Evolutionary conservation across 2,329 filamentous ascomycete genomes (phyloP).

Genomic region (Cladobotryum protrusum): DNA sequence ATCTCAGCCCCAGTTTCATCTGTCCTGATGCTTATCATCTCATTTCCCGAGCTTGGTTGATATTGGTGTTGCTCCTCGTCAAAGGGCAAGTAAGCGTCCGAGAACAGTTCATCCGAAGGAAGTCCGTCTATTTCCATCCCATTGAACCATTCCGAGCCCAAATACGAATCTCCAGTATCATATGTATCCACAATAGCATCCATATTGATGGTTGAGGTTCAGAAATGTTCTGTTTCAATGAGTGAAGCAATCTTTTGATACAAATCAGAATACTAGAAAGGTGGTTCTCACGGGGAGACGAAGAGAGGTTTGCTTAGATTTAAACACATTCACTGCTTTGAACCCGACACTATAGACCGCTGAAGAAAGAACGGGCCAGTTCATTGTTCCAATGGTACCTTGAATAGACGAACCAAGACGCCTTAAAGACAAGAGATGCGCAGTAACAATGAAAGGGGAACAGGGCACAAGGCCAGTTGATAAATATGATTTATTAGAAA

Average conservation of each 20-base stretch:
- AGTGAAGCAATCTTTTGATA: too few species aligned
- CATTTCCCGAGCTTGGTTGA: neutral
- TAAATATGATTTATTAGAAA: neutral
- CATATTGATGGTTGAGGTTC: too few species aligned
- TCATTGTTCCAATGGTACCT: slow-evolving; percentile 1
- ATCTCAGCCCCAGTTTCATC: neutral
- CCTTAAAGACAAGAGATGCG: neutral
- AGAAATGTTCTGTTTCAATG: too few species aligned
- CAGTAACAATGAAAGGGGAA: neutral
- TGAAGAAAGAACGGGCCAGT: neutral
- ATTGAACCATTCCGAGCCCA: too few species aligned
- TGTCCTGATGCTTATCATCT: neutral
- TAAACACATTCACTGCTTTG: neutral
- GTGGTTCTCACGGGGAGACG: neutral
- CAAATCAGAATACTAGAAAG: too few species aligned
- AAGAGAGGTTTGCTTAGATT: neutral
- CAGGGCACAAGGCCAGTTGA: neutral
- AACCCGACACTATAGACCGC: neutral
- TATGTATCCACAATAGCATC: too few species aligned
- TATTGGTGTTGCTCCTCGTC: too few species aligned
- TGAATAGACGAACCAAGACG: neutral
- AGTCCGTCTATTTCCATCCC: too few species aligned
- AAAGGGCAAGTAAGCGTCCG: too few species aligned
- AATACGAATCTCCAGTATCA: too few species aligned
- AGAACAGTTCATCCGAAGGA: too few species aligned